A percentile compares a stretch with the other conserved stretches of the same genome.
Conservation (phyloP, 225 moss, liverwort and hornwort species). For the Sphagnum tenellum region DNA sequence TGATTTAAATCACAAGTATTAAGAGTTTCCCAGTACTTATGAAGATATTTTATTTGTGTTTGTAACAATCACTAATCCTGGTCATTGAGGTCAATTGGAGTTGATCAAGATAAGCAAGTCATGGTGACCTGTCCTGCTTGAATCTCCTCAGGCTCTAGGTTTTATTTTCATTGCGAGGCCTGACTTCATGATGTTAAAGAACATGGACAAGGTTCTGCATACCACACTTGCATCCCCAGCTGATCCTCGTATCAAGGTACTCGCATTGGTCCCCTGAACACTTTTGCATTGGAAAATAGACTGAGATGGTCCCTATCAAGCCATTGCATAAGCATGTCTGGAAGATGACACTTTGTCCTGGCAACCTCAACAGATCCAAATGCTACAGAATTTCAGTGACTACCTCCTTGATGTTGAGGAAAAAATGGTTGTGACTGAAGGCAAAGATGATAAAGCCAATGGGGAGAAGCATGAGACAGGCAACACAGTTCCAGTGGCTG, state of each 20-base stretch:
- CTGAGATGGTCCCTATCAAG: too few relatives aligned
- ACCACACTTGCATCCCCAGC: constrained; percentile 55
- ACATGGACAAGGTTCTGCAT: constrained; percentile 73
- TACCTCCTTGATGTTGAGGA: constrained; percentile 87
- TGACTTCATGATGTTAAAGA: constrained; percentile 85
- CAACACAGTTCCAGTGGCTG: constrained; percentile 82
- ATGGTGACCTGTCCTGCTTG: not conserved
- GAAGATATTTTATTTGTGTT: too few relatives aligned
- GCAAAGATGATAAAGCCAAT: constrained; percentile 28
- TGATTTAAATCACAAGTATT: too few relatives aligned
- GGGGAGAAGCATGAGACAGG: constrained; percentile 26
- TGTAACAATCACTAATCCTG: too few relatives aligned
- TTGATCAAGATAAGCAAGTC: not conserved
- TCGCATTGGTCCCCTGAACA: too few relatives aligned
- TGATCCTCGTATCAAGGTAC: constrained; percentile 66
- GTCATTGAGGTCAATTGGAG: not conserved
- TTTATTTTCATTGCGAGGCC: constrained; percentile 90
- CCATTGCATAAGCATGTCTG: too few relatives aligned
- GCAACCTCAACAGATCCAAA: constrained; percentile 53
- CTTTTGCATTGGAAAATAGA: too few relatives aligned
- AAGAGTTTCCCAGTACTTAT: too few relatives aligned
- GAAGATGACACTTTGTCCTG: too few relatives aligned
- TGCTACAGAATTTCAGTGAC: constrained; percentile 83
- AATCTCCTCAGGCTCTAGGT: constrained; percentile 51
- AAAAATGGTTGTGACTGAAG: constrained; percentile 61